Evolutionary conservation across 768 basidiomycete genomes (phyloP).

Genomic region (Leucosporidium creatinivorum): DNA sequence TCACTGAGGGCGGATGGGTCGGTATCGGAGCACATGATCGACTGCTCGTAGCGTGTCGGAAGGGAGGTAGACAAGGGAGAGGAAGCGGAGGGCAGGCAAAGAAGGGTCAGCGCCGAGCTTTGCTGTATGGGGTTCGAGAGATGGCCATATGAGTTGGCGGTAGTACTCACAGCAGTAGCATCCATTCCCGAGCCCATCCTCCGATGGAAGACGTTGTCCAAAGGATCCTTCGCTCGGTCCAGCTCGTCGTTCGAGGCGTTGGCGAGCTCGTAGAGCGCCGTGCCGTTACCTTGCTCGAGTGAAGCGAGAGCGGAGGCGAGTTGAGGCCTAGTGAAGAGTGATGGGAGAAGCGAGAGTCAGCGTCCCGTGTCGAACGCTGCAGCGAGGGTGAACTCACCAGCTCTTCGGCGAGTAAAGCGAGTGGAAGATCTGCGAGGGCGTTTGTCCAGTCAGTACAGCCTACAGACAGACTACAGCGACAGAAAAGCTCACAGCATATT

Average conservation of each 20-base stretch:
- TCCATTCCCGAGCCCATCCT: background rate
- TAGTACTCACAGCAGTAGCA: background rate
- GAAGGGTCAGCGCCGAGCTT: too few species aligned
- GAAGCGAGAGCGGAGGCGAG: conserved; percentile 18
- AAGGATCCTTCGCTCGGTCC: background rate
- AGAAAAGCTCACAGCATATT: conserved; percentile 19
- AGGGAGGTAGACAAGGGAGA: background rate
- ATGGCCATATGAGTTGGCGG: too few species aligned
- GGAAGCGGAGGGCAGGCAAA: background rate
- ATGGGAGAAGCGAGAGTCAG: background rate
- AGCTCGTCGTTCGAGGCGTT: background rate
- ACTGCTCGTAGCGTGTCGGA: background rate
- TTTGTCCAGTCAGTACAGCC: background rate
- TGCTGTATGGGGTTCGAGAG: too few species aligned
- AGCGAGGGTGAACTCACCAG: conserved; percentile 1
- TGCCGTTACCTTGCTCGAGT: conserved; percentile 15
- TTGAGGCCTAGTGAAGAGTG: conserved; percentile 7
- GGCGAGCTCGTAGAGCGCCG: conserved; percentile 2
- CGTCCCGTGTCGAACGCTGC: too few species aligned
- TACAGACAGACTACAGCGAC: too few species aligned
- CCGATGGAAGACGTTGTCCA: conserved; percentile 25
- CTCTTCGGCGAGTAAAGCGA: conserved; percentile 18
- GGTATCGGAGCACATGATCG: conserved; percentile 33
- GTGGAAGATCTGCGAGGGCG: conserved; percentile 10
- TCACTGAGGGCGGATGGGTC: background rate